Percentiles rank a stretch among this genome's conserved stretches.
Evolutionary conservation across 179 eudicot genomes (phyloP).

Genomic region (Drosera spatulata): DNA sequence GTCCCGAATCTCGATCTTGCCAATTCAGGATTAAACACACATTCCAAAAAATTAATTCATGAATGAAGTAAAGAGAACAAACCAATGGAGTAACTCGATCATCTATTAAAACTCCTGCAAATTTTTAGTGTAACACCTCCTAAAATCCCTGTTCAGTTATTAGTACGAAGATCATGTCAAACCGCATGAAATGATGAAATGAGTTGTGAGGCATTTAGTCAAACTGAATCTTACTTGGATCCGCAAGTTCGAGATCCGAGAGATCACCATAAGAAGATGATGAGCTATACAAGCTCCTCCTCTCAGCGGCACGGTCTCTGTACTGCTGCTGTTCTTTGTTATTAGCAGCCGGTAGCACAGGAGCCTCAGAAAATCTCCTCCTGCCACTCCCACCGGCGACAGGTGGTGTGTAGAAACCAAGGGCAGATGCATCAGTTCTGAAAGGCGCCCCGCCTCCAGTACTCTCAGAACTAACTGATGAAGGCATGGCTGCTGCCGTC

Average conservation of each 20-base stretch:
- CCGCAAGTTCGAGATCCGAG: conserved; percentile 34
- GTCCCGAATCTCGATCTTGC: conserved; percentile 68
- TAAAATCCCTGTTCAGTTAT: too few relatives aligned
- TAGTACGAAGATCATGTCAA: too few relatives aligned
- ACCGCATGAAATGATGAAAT: not conserved
- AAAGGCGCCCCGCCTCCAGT: conserved; percentile 39
- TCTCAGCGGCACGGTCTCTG: conserved; percentile 96
- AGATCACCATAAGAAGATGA: conserved; percentile 47
- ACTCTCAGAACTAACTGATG: conserved; percentile 26
- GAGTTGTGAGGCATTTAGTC: not conserved
- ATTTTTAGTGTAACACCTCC: too few relatives aligned
- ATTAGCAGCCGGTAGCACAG: conserved; percentile 24
- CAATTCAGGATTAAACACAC: conserved; percentile 44
- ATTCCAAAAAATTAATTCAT: conserved; percentile 47
- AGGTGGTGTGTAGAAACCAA: too few relatives aligned
- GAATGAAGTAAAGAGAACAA: conserved; percentile 15
- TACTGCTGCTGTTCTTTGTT: conserved; percentile 68
- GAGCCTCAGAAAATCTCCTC: too few relatives aligned
- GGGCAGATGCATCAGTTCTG: conserved; percentile 72
- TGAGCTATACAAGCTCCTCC: conserved; percentile 92
- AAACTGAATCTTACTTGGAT: conserved; percentile 61
- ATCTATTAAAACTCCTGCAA: too few relatives aligned
- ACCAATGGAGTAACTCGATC: conserved; percentile 17
- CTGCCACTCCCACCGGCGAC: too few relatives aligned
- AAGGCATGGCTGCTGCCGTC: conserved; percentile 13